Evolutionary conservation across 257 asterid species (phyloP).

Genomic region (Petunia secreta): DNA sequence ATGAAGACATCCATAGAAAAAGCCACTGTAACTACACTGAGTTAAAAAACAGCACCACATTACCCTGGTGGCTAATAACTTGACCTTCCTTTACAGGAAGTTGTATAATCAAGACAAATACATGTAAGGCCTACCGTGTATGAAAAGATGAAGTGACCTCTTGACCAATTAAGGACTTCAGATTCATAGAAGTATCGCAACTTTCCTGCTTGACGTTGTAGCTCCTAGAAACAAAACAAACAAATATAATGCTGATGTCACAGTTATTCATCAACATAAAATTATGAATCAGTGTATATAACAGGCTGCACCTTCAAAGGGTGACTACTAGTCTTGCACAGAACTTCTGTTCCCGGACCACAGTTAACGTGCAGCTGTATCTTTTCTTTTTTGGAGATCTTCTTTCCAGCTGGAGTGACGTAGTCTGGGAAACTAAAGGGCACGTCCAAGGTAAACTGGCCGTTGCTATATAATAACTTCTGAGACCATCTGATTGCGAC

Average conservation of each 20-base stretch:
- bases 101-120: background rate
- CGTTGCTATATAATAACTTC: constrained; percentile 59
- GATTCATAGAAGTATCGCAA: constrained; percentile 67
- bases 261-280: background rate
- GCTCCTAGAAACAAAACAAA: constrained; percentile 52
- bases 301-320: constrained; percentile 70
- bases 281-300: constrained; percentile 16
- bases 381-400: constrained; percentile 81
- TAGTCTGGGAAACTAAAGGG: constrained; percentile 90
- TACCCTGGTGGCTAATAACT: background rate
- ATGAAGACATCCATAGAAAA: background rate
- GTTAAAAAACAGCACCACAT: background rate
- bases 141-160: constrained; percentile 59
- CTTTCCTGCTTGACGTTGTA: constrained; percentile 70
- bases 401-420: constrained; percentile 88
- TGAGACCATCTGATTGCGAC: constrained; percentile 91
- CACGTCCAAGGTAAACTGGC: constrained; percentile 66
- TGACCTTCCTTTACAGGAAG: constrained; percentile 10
- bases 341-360: constrained; percentile 71
- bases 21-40: background rate
- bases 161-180: constrained; percentile 90
- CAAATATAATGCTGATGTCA: background rate
- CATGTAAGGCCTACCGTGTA: constrained; percentile 55
- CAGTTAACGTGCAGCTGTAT: constrained; percentile 67
- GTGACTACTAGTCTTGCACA: constrained; percentile 72